Evolutionary conservation across 306 rosid species (phyloP).

Genomic region (Inga oerstediana): DNA sequence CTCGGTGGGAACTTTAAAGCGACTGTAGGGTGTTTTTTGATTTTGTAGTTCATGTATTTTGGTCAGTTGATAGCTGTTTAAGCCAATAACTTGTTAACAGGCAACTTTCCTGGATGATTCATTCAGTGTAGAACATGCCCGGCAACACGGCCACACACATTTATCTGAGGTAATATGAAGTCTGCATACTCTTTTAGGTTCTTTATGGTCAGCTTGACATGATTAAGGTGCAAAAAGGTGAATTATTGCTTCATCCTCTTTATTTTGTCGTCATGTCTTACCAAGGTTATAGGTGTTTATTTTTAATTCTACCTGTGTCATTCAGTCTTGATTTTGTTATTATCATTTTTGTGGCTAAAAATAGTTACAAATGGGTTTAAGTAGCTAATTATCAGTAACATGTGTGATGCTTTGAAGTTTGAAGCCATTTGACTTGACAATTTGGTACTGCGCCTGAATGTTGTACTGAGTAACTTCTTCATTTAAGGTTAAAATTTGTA

Average conservation of each 20-base stretch:
- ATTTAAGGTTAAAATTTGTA: slow-evolving; percentile 5
- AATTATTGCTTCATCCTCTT: slow-evolving; percentile 1
- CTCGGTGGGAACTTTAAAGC: background rate
- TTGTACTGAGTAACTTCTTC: slow-evolving; percentile 1
- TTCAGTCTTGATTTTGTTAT: background rate
- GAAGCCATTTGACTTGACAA: background rate
- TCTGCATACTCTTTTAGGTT: slow-evolving; percentile 26
- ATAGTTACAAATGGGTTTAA: slow-evolving; percentile 7
- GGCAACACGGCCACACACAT: slow-evolving; percentile 90
- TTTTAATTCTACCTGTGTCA: slow-evolving; percentile 7
- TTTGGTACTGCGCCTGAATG: background rate
- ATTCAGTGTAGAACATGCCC: slow-evolving; percentile 78
- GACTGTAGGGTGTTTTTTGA: background rate
- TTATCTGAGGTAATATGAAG: slow-evolving; percentile 62
- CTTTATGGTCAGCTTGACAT: slow-evolving; percentile 19
- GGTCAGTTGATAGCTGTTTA: slow-evolving; percentile 25
- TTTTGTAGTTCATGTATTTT: slow-evolving; percentile 12
- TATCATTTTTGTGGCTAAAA: background rate
- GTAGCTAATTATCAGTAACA: slow-evolving; percentile 16
- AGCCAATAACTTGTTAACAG: slow-evolving; percentile 41
- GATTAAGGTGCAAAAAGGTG: slow-evolving; percentile 12
- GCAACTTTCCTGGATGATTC: slow-evolving; percentile 94
- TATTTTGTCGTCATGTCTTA: background rate
- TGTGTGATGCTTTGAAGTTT: no score
- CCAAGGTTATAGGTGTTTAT: background rate